Conservation (phyloP, 2,329 filamentous ascomycete genomes). For the Cladosporium sp. region DNA sequence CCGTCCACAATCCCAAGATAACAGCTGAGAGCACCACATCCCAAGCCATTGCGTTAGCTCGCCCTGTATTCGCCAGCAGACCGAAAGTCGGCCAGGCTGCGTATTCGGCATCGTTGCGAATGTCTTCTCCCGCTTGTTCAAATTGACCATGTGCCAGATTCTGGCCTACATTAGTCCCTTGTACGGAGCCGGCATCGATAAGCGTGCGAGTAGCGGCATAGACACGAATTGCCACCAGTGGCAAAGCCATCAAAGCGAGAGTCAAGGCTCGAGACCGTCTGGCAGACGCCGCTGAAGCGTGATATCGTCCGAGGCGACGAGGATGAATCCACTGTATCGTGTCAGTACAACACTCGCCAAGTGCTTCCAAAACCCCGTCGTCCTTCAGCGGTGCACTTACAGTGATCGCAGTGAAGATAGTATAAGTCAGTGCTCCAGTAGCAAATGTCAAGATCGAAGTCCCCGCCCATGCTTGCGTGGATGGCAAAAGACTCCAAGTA, state of each 20-base stretch:
- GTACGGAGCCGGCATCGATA: neutral
- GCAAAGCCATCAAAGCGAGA: slow-evolving; percentile 6
- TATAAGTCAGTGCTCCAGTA: slow-evolving; percentile 6
- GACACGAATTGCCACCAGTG: neutral
- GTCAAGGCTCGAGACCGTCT: slow-evolving; percentile 7
- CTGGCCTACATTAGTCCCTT: neutral
- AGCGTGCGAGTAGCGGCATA: neutral
- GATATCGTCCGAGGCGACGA: slow-evolving; percentile 12
- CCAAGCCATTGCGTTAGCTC: slow-evolving; percentile 12
- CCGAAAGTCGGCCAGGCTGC: slow-evolving; percentile 5
- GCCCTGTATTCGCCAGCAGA: neutral
- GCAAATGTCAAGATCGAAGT: neutral
- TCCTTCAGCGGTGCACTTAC: slow-evolving; percentile 4
- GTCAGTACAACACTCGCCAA: neutral
- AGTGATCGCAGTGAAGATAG: slow-evolving; percentile 1
- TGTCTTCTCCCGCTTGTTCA: neutral
- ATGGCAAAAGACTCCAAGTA: slow-evolving; percentile 1
- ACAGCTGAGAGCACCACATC: slow-evolving; percentile 17
- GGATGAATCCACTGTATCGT: slow-evolving; percentile 14
- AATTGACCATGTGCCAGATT: neutral
- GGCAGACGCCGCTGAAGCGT: slow-evolving; percentile 3
- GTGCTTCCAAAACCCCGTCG: neutral
- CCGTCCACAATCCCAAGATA: slow-evolving; percentile 7
- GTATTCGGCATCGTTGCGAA: neutral
- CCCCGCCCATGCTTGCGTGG: neutral